phyloP scores from a whole-genome alignment of 176 grass and related monocot species.

The Tillandsia fasciculata region DNA sequence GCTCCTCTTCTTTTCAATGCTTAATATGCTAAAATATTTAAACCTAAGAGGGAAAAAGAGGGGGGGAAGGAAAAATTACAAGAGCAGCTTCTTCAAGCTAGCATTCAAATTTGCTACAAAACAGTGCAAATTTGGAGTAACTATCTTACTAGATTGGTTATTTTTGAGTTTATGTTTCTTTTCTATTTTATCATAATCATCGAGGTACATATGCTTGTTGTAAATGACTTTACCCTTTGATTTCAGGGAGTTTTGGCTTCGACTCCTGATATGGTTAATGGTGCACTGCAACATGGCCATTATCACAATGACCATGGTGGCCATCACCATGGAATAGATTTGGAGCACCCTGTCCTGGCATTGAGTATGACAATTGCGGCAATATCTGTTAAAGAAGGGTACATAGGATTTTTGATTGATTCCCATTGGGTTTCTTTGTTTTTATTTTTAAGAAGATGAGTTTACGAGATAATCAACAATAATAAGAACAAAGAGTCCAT shows the following conservation, averaged over 20 bases:
- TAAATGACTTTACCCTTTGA: constrained; percentile 17
- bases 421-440: not conserved
- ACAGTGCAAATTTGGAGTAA: too few species aligned
- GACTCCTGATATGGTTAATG: constrained; percentile 46
- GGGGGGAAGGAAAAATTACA: not conserved
- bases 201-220: constrained; percentile 14
- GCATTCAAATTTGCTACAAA: not conserved
- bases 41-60: too few species aligned
- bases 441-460: too few species aligned
- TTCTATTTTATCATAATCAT: not conserved
- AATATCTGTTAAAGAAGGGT: constrained; percentile 99
- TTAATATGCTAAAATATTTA: too few species aligned
- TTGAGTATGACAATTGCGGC: constrained; percentile 70
- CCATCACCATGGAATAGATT: constrained; percentile 87
- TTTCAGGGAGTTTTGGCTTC: constrained; percentile 67
- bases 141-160: too few species aligned
- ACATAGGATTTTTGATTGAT: constrained; percentile 8
- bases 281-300: constrained; percentile 21
- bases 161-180: not conserved
- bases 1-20: not conserved
- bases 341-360: constrained; percentile 82
- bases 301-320: constrained; percentile 36
- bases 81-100: too few species aligned
- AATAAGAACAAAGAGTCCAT: too few species aligned
- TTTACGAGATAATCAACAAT: too few species aligned